Evolutionary conservation across 2,329 filamentous ascomycete genomes (phyloP).

Genomic region (Capronia coronata): DNA sequence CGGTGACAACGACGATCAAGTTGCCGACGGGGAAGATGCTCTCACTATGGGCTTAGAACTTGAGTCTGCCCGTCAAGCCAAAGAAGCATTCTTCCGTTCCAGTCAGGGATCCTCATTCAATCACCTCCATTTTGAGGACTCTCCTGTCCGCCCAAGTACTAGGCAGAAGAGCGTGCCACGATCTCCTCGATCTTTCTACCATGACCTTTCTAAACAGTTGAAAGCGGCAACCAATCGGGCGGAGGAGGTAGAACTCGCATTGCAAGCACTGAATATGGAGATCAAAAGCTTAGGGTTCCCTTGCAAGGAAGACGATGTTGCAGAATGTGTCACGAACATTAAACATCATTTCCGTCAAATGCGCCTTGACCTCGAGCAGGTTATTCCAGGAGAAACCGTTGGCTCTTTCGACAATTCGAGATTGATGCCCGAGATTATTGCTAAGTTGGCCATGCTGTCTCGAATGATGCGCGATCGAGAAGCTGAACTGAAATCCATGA

Average conservation of each 20-base stretch:
- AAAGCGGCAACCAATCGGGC: conserved; percentile 35
- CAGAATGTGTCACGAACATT: conserved; percentile 36
- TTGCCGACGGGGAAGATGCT: conserved; percentile 29
- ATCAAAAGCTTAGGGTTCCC: conserved; percentile 38
- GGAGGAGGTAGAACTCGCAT: conserved; percentile 35
- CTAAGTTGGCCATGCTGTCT: conserved; percentile 34
- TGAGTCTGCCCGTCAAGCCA: conserved; percentile 37
- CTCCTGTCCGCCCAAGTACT: conserved; percentile 18
- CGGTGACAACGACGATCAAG: conserved; percentile 23
- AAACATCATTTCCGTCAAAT: conserved; percentile 38
- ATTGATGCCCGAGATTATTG: conserved; percentile 37
- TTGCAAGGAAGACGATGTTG: conserved; percentile 27
- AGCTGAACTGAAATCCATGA: conserved; percentile 34
- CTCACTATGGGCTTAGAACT: conserved; percentile 34
- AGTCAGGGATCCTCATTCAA: conserved; percentile 22
- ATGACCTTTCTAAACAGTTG: conserved; percentile 35
- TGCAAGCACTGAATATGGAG: conserved; percentile 35
- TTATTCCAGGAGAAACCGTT: conserved; percentile 41
- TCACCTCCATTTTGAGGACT: conserved; percentile 27
- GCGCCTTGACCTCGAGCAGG: conserved; percentile 40
- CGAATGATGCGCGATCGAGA: conserved; percentile 31
- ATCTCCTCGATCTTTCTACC: conserved; percentile 37
- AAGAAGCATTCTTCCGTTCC: conserved; percentile 36
- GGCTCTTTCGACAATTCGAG: conserved; percentile 36
- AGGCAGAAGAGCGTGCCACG: conserved; percentile 30